Evolutionary conservation across 1,284 basidiomycete species (phyloP).

Genomic region (Boletus albobrunnescens): DNA sequence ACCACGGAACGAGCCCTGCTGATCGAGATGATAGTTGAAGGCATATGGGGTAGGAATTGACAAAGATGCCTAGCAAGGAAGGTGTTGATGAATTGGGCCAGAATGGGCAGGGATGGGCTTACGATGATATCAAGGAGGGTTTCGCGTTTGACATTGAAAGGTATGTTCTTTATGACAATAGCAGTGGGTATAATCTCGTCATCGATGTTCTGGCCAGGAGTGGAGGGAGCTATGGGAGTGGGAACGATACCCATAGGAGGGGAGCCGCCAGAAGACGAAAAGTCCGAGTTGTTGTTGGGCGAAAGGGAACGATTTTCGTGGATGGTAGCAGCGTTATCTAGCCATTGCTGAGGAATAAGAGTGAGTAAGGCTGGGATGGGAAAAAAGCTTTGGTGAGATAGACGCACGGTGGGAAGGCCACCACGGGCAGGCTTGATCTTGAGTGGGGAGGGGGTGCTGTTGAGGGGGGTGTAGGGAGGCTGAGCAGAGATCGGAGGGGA

Average conservation of each 20-base stretch:
- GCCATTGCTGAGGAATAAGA: slow-evolving; percentile 62
- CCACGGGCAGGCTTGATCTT: slow-evolving; percentile 67
- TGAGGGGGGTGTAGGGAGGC: slow-evolving; percentile 59
- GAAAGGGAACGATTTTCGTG: slow-evolving; percentile 74
- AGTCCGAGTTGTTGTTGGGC: slow-evolving; percentile 80
- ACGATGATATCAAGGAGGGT: slow-evolving; percentile 95
- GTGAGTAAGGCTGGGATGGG: slow-evolving; percentile 2
- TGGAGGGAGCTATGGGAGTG: slow-evolving; percentile 45
- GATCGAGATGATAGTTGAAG: slow-evolving; percentile 98
- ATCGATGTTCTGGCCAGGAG: slow-evolving; percentile 52
- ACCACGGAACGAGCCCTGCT: slow-evolving; percentile 93
- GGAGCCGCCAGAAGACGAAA: slow-evolving; percentile 78
- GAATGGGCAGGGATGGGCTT: slow-evolving; percentile 33
- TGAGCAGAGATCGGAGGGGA: slow-evolving; percentile 63
- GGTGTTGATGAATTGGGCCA: slow-evolving; percentile 17
- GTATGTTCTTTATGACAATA: slow-evolving; percentile 99
- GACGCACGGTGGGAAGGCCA: slow-evolving; percentile 66
- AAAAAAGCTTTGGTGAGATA: slow-evolving; percentile 23
- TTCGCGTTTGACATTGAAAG: slow-evolving; percentile 96
- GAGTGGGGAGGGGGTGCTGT: slow-evolving; percentile 61
- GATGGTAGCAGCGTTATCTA: slow-evolving; percentile 51
- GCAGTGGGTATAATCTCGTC: slow-evolving; percentile 98
- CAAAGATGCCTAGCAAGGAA: slow-evolving; percentile 67
- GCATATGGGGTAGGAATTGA: slow-evolving; percentile 98
- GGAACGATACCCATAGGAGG: slow-evolving; percentile 59